Conservation (phyloP, 306 rosid species). For the Vigna hirtella region DNA sequence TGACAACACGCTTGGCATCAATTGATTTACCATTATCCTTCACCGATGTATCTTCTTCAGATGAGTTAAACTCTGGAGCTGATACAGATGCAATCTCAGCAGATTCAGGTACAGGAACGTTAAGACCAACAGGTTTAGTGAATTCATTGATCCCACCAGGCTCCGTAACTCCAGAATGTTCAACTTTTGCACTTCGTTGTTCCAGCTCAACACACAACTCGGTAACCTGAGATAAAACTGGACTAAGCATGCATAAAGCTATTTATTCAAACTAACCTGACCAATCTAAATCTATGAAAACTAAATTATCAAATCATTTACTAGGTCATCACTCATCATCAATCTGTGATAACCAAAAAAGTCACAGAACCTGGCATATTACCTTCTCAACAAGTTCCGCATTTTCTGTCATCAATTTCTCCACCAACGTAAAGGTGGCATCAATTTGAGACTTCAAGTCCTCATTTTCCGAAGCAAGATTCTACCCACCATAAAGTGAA, state of each 20-base stretch:
- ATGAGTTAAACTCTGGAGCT: conserved; percentile 42
- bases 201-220: conserved; percentile 65
- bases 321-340: conserved; percentile 9
- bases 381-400: conserved; percentile 96
- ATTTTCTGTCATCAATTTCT: conserved; percentile 75
- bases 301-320: conserved; percentile 15
- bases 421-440: conserved; percentile 68
- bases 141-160: conserved; percentile 38
- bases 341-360: not conserved
- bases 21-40: conserved; percentile 38
- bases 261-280: conserved; percentile 37
- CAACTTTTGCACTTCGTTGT: conserved; percentile 40
- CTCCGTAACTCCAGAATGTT: conserved; percentile 45
- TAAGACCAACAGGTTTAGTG: conserved; percentile 40
- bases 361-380: conserved; percentile 19
- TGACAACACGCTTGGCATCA: conserved; percentile 40
- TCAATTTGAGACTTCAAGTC: conserved; percentile 77
- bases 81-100: conserved; percentile 39
- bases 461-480: conserved; percentile 58
- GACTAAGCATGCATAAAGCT: conserved; percentile 27
- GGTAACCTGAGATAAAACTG: conserved; percentile 58
- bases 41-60: conserved; percentile 44
- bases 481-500: conserved; percentile 45
- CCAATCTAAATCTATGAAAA: conserved; percentile 23
- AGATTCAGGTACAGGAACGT: conserved; percentile 44